Evolutionary conservation across 176 grass and related monocot genomes (phyloP).

Genomic region (Alopecurus myosuroides): DNA sequence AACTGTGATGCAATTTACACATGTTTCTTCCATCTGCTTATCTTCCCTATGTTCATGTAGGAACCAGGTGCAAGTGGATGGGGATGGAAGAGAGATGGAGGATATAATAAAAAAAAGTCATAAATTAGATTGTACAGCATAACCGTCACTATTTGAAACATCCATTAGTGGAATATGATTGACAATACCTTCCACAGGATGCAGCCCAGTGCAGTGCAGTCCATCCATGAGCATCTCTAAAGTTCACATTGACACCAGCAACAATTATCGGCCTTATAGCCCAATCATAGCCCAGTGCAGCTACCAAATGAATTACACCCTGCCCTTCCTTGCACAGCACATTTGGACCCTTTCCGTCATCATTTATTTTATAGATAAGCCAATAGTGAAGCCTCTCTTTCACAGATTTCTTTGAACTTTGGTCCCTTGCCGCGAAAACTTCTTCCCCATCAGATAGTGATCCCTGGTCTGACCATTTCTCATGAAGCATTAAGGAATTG

Average conservation of each 20-base stretch:
- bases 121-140: slow-evolving; percentile 4
- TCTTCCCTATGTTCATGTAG: neutral
- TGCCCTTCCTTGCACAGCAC: slow-evolving; percentile 89
- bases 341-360: slow-evolving; percentile 91
- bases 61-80: neutral
- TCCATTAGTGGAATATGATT: neutral
- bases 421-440: slow-evolving; percentile 36
- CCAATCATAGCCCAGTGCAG: slow-evolving; percentile 96
- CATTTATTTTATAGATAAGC: slow-evolving; percentile 79
- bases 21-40: neutral
- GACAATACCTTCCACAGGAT: slow-evolving; percentile 76
- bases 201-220: slow-evolving; percentile 99
- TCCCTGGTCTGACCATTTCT: slow-evolving; percentile 37
- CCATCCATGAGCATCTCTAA: slow-evolving; percentile 94
- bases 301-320: slow-evolving; percentile 88
- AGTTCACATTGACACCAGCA: slow-evolving; percentile 91
- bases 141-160: neutral
- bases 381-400: slow-evolving; percentile 85
- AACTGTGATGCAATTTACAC: neutral
- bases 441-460: slow-evolving; percentile 36
- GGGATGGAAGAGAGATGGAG: neutral
- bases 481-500: slow-evolving; percentile 71
- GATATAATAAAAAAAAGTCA: neutral
- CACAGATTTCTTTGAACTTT: slow-evolving; percentile 61
- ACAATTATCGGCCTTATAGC: slow-evolving; percentile 80